Evolutionary conservation across 2,329 filamentous ascomycete genomes (phyloP), one percentile per base, ranked within the genome.

Genomic region (Didymosphaeria variabile): DNA sequence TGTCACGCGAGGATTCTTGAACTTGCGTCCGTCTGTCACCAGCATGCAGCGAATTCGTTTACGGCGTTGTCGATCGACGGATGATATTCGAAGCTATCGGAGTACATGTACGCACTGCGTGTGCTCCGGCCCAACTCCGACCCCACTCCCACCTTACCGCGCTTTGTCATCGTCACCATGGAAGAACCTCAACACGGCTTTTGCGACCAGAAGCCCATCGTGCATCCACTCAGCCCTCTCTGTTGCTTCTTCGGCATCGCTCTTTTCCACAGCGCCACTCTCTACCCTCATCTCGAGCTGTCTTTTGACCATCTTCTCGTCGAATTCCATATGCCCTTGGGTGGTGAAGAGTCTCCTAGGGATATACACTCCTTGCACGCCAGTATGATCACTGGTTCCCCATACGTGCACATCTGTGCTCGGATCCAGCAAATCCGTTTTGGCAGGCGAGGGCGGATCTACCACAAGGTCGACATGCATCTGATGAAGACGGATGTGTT

Each of bases 401-500:
- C 81, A 83, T 45, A 86, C 80, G 34, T 85, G 78, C 1, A 88
- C 80, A 38, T 81, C 78, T 0, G 79, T 77, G 3, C 74, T 77
- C 0, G 75, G 5, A 55, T 76, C 42, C 2, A 75, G 44, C 26
- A 74, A 47, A 12, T 68, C 58, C 0, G 68, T 70, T 0, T 66
- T 70, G 15, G 68, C 54, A 1, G 64, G 57, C 1, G 72, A 74
- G 0, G 79, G 79, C 6, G 75, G 60, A 12, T 71, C 66, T 0
- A 76, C 71, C 6, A 83, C 81, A 58, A 81, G 76, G 60, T 83
- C 82, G 56, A 81, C 76, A 55, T 83, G 81, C 81, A 83, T 83
- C 62, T 83, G 80, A 61, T 83, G 82, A 13, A 83, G 69, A 40
- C 77, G 70, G 13, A 83, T 73, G 6, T 69, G 67, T 8, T 72